A percentile compares a stretch with the other conserved stretches of the same genome.
Evolutionary conservation across 768 basidiomycete species (phyloP).

Genomic region (Lentinula sp.): DNA sequence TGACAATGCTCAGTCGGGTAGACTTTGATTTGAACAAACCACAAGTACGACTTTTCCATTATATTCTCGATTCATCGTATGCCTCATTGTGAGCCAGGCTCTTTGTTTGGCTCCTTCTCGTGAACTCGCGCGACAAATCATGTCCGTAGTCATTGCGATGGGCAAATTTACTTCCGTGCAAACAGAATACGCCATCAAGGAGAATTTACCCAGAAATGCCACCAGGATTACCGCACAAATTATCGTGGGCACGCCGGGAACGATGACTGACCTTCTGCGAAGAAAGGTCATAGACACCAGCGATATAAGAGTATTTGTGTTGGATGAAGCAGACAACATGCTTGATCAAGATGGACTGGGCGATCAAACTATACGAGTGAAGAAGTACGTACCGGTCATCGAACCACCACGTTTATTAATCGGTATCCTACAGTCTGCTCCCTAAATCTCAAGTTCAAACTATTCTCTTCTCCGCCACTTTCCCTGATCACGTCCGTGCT

Average conservation of each 20-base stretch:
- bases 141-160: slow-evolving; percentile 91
- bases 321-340: slow-evolving; percentile 99
- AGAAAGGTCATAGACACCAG: slow-evolving; percentile 73
- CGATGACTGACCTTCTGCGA: slow-evolving; percentile 82
- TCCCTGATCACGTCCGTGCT: slow-evolving; percentile 87
- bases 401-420: slow-evolving; percentile 1
- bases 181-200: slow-evolving; percentile 94
- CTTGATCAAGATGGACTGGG: slow-evolving; percentile 90
- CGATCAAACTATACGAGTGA: slow-evolving; percentile 89
- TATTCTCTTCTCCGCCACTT: slow-evolving; percentile 97
- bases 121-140: slow-evolving; percentile 95
- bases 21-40: slow-evolving; percentile 79
- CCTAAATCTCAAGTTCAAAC: slow-evolving; percentile 63
- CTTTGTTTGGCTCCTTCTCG: slow-evolving; percentile 97
- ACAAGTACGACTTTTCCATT: slow-evolving; percentile 45
- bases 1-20: slow-evolving; percentile 94
- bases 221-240: slow-evolving; percentile 79
- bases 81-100: slow-evolving; percentile 44
- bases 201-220: slow-evolving; percentile 63
- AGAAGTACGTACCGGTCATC: slow-evolving; percentile 58
- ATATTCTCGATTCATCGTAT: background rate
- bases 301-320: slow-evolving; percentile 85
- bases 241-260: slow-evolving; percentile 95
- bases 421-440: slow-evolving; percentile 41
- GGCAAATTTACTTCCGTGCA: slow-evolving; percentile 92